Evolutionary conservation across 306 rosid genomes (phyloP), one percentile per base, ranked within the genome.

Genomic region (Potentilla sterilis): DNA sequence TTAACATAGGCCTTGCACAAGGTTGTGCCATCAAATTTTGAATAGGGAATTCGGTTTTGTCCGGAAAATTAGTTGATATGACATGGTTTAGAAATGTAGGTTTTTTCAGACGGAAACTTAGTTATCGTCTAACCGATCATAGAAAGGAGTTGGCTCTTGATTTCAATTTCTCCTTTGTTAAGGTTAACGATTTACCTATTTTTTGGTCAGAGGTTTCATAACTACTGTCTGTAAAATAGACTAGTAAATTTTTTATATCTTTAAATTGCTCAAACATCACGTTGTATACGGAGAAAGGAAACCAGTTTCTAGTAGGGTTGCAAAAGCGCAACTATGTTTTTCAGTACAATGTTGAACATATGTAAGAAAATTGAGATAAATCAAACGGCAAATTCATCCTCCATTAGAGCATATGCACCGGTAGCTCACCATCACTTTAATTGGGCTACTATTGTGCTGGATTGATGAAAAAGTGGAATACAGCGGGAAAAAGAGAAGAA

Each of bases 11-110:
- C 75, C 87, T 44, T 77, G 74, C 86, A 77, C 72, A 49, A 57
- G 82, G 75, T 69, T 70, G 77, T 87, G 85, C 79, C 82, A 77
- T 68, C 76, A 70, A 74, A 66, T 78, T 74, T 57, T 76, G 76
- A 52, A 73, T 67, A 44, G 72, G 67, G 61, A 70, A 42, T 38
- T 59, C 34, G 4, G 6, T 11, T 24, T 58, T 73, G 51, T 38
- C 4, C 14, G 28, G 37, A 62, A 35, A 6, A 4, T 47, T 59
- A 59, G 77, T 32, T 13, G 77, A 11, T 61, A 18, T 59, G 77
- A 74, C 77, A 59, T 73, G 44, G 19, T 19, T 58, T 73, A 73
- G 77, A 73, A 72, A 18, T 28, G 70, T 61, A 74, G 70, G 44
- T 28, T 4, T 15, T 28, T 6, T 24, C 42, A 61, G 44, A 43